These are phyloP conservation scores for Phoma herbarum DNA, from an alignment of 2,329 filamentous ascomycete species.

Conservation along the genomic window DNA sequence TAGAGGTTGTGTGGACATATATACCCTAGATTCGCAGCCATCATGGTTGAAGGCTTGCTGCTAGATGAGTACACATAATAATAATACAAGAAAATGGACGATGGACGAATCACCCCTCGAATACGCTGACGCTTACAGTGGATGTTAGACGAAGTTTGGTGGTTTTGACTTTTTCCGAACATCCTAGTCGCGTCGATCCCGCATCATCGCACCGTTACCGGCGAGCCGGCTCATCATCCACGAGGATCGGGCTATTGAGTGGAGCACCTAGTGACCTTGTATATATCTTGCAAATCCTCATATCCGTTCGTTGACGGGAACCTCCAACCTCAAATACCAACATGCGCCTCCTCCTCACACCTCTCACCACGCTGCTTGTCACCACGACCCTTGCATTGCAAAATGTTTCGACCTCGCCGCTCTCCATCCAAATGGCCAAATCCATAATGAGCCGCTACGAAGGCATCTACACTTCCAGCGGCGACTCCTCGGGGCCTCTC, in stretches of 20 bases:
- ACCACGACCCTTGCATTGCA: background rate
- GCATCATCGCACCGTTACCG: background rate
- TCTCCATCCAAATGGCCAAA: constrained; percentile 37
- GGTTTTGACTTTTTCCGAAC: background rate
- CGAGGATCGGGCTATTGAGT: background rate
- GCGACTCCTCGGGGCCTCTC: constrained; percentile 34
- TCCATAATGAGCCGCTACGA: constrained; percentile 46
- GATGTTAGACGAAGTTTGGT: background rate
- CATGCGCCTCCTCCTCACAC: constrained; percentile 5
- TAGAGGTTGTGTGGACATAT: constrained; percentile 2
- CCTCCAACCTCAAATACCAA: background rate
- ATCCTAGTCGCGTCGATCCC: background rate
- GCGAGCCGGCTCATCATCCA: background rate
- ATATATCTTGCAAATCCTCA: background rate
- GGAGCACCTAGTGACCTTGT: background rate
- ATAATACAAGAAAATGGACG: background rate
- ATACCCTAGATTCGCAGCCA: constrained; percentile 17
- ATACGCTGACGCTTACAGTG: background rate
- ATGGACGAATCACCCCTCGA: background rate
- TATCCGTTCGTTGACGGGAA: background rate
- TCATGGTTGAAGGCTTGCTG: background rate
- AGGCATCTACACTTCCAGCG: constrained; percentile 37
- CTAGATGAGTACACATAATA: constrained; percentile 1
- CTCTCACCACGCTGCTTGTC: background rate
- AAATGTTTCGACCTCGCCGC: background rate